phyloP scores from a whole-genome alignment of 2,329 filamentous ascomycete genomes.

The Hyphodiscus sp. region DNA sequence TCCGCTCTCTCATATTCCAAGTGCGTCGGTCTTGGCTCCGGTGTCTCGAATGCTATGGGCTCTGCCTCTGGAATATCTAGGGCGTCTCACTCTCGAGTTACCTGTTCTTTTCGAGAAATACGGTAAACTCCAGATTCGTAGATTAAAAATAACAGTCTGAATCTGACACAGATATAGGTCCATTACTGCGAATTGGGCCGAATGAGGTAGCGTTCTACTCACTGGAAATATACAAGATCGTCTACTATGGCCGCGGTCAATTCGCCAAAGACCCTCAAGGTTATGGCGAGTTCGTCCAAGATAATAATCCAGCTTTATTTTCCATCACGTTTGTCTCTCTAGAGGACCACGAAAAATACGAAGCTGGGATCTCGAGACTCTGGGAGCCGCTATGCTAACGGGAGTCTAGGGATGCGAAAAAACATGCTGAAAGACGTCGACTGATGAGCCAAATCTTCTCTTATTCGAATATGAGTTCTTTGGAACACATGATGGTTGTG shows the following conservation, averaged over 20 bases:
- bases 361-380: no score
- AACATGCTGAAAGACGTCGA: no score
- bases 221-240: slow-evolving; percentile 8
- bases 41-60: slow-evolving; percentile 7
- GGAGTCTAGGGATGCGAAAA: no score
- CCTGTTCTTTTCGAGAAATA: slow-evolving; percentile 3
- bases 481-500: no score
- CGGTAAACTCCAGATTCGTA: neutral
- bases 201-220: slow-evolving; percentile 9
- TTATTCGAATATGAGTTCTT: no score
- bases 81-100: slow-evolving; percentile 6
- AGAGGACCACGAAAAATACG: no score
- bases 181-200: slow-evolving; percentile 7
- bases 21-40: slow-evolving; percentile 5
- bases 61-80: slow-evolving; percentile 1
- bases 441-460: no score
- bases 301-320: slow-evolving; percentile 6
- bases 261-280: slow-evolving; percentile 7
- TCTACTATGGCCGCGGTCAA: neutral
- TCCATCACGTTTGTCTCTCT: neutral
- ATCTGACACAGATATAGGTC: neutral
- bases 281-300: slow-evolving; percentile 8
- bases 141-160: neutral
- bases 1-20: slow-evolving; percentile 5
- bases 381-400: no score